A percentile compares a stretch with the other conserved stretches of the same genome.
phyloP scores from a whole-genome alignment of 2,329 filamentous ascomycete genomes.

The Fusarium staphyleae region DNA sequence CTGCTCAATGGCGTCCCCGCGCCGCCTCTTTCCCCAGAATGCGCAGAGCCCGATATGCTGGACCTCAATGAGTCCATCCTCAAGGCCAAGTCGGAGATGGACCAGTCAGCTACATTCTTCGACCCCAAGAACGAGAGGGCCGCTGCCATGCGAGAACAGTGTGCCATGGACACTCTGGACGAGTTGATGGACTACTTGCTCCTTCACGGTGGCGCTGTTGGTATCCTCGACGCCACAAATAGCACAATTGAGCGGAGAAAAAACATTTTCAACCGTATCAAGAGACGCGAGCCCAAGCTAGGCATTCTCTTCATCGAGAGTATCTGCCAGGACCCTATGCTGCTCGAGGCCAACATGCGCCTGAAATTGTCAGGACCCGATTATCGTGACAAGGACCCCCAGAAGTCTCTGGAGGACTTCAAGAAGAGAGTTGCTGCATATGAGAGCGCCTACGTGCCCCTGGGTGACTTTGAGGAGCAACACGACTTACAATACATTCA shows the following conservation, averaged over 20 bases:
- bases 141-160: slow-evolving; percentile 84
- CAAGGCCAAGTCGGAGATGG: slow-evolving; percentile 60
- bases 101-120: slow-evolving; percentile 93
- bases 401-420: slow-evolving; percentile 86
- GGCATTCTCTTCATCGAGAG: slow-evolving; percentile 96
- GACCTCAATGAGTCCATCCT: slow-evolving; percentile 44
- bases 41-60: slow-evolving; percentile 49
- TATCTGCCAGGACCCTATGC: slow-evolving; percentile 82
- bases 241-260: slow-evolving; percentile 88
- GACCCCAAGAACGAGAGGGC: slow-evolving; percentile 87
- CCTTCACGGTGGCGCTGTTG: slow-evolving; percentile 81
- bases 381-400: slow-evolving; percentile 92
- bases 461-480: slow-evolving; percentile 90
- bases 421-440: slow-evolving; percentile 91
- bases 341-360: slow-evolving; percentile 96
- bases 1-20: slow-evolving; percentile 62
- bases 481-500: slow-evolving; percentile 94
- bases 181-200: slow-evolving; percentile 92
- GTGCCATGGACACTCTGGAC: slow-evolving; percentile 89
- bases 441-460: slow-evolving; percentile 89
- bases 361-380: slow-evolving; percentile 95
- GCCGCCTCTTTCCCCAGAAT: slow-evolving; percentile 40
- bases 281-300: slow-evolving; percentile 81
- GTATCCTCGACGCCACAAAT: slow-evolving; percentile 97
- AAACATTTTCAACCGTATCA: slow-evolving; percentile 83